These are phyloP conservation scores for Globisporangium uncinulatum DNA, from an alignment of 352 stramenopile genomes.

Conservation along the genomic window DNA sequence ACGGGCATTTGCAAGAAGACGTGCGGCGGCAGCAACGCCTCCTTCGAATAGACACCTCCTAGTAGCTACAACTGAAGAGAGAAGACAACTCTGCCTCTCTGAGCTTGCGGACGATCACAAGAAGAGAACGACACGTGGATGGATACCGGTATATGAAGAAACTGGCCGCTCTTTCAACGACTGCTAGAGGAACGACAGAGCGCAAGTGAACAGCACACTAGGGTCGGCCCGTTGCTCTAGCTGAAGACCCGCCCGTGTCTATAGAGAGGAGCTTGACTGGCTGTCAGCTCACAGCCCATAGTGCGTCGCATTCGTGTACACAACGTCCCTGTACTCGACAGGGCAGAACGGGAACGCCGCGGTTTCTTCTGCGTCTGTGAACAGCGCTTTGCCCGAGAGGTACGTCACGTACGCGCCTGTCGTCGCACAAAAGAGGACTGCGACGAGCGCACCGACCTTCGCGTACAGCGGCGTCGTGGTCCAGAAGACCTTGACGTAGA, in stretches of 20 bases:
- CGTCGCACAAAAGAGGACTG: conserved; percentile 18
- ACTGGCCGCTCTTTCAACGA: no score
- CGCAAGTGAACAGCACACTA: no score
- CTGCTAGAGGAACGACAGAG: no score
- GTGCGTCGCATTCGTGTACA: conserved; percentile 28
- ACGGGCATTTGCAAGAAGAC: conserved; percentile 56
- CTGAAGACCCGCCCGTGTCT: no score
- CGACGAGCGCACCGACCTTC: conserved; percentile 11
- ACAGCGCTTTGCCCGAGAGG: conserved; percentile 22
- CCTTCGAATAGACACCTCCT: conserved; percentile 19
- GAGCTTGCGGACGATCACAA: no score
- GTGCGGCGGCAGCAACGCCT: conserved; percentile 25
- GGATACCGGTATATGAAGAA: no score
- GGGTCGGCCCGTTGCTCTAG: no score
- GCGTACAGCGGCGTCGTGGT: conserved; percentile 15
- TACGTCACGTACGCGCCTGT: conserved; percentile 22
- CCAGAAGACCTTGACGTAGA: conserved; percentile 25
- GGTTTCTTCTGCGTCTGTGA: conserved; percentile 9
- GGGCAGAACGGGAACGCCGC: conserved; percentile 21
- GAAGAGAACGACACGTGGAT: no score
- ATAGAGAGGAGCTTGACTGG: no score
- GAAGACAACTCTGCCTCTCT: conserved; percentile 1
- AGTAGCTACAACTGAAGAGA: neutral
- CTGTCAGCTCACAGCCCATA: conserved; percentile 4
- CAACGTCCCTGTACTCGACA: conserved; percentile 17